These are phyloP conservation scores for Guyanaporus albipodus DNA, from an alignment of 768 basidiomycete genomes.

Conservation along the genomic window DNA sequence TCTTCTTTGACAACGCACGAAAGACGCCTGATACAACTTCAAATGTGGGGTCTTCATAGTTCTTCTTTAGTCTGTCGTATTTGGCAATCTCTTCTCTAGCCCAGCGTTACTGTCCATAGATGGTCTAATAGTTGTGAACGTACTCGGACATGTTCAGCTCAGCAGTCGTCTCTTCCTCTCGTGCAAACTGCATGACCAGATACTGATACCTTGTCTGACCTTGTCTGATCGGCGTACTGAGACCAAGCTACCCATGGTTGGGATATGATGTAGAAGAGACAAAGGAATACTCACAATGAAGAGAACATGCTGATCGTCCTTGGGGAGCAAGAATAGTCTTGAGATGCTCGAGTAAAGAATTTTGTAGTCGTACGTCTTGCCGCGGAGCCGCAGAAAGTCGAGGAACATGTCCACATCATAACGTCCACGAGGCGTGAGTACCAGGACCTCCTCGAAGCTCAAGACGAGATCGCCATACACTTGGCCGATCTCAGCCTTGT, in stretches of 20 bases:
- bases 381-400: conserved; percentile 90
- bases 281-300: conserved; percentile 68
- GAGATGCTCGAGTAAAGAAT: conserved; percentile 87
- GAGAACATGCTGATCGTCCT: conserved; percentile 93
- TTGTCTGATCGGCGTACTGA: conserved; percentile 93
- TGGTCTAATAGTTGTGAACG: conserved; percentile 26
- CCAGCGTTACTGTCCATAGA: background rate
- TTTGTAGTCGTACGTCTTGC: conserved; percentile 99
- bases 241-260: conserved; percentile 60
- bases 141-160: conserved; percentile 92
- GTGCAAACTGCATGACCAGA: conserved; percentile 95
- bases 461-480: conserved; percentile 88
- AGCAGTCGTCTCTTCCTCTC: conserved; percentile 95
- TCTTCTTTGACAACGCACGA: conserved; percentile 85
- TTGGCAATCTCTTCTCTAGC: conserved; percentile 70
- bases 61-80: conserved; percentile 83
- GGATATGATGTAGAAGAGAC: background rate
- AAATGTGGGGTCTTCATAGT: conserved; percentile 93
- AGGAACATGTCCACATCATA: conserved; percentile 99
- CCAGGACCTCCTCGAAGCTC: conserved; percentile 92
- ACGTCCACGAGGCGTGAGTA: conserved; percentile 92
- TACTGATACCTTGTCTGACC: conserved; percentile 98
- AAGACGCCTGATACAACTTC: conserved; percentile 94
- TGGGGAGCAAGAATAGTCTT: conserved; percentile 87
- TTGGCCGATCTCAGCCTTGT: conserved; percentile 91